Base-by-base conservation (phyloP, 2,329 filamentous ascomycete genomes). In the Pezicula carpinea region DNA sequence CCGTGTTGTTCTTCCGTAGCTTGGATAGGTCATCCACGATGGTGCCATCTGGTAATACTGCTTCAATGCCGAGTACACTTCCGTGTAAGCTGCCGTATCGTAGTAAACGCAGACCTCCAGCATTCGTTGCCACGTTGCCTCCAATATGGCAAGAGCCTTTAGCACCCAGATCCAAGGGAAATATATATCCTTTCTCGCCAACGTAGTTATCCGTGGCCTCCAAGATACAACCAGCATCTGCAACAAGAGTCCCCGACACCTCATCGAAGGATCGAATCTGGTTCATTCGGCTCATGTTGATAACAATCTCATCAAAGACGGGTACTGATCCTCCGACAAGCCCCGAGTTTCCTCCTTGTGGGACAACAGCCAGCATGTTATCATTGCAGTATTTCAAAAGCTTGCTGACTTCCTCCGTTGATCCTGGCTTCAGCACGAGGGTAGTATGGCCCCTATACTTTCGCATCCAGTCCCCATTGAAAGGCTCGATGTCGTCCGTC, bases 381-480 rank as follows among this genome's bases (percentile, higher is more conserved):
- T 95, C 84, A 68, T 97, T 97, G 78, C 93, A 99, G 76, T 97
- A 96, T 66, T 86, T 85, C 59, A 99, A 69, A 50, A 97, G 84
- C 69, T 86, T 79, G 79, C 89, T 95, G 59, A 97, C 88, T 68
- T 99, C 85, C 60, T 92, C 83, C 0, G 89, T 92, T 14, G 81
- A 86, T 43, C 77, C 80, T 10, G 93, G 93, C 70, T 90, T 95
- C 53, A 99, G 72, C 4, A 97, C 90, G 21, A 99, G 73, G 62
- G 84, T 82, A 51, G 88, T 83, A 68, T 96, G 90, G 23, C 93
- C 95, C 51, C 88, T 84, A 73, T 96, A 99, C 71, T 99, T 99
- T 69, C 88, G 85, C 91, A 99, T 96, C 93, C 95, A 99, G 71
- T 99, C 93, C 64, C 84, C 82, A 69, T 99, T 99, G 77, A 90